Evolutionary conservation across 2,329 filamentous ascomycete species (phyloP).

Genomic region (Talaromyces sp.): DNA sequence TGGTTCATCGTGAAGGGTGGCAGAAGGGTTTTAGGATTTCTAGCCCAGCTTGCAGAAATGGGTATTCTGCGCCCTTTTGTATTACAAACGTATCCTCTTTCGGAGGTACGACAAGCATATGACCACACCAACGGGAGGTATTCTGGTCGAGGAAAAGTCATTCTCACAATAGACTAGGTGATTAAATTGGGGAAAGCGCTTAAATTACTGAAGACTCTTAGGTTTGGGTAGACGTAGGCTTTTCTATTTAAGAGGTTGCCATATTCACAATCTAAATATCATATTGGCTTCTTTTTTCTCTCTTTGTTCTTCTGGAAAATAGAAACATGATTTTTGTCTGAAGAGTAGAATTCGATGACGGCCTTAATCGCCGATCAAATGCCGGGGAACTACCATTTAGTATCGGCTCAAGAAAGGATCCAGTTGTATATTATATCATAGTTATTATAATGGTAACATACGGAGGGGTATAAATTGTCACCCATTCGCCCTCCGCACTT

Average conservation of each 20-base stretch:
- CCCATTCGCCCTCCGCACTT: not conserved
- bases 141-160: constrained; percentile 27
- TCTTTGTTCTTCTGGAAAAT: not conserved
- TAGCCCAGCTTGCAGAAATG: constrained; percentile 17
- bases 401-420: not conserved
- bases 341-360: not conserved
- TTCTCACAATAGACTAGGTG: constrained; percentile 22
- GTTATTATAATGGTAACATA: not conserved
- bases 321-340: constrained; percentile 1
- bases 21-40: constrained; percentile 20
- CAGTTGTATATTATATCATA: not conserved
- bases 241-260: not conserved
- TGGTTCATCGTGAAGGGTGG: constrained; percentile 29
- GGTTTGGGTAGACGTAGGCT: not conserved
- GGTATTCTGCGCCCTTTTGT: constrained; percentile 26
- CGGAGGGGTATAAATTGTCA: not conserved
- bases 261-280: not conserved
- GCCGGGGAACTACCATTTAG: not conserved
- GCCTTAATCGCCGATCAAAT: not conserved
- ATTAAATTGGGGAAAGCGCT: not conserved
- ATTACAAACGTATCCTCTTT: constrained; percentile 23
- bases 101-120: constrained; percentile 25
- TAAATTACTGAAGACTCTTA: not conserved
- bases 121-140: constrained; percentile 23
- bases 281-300: constrained; percentile 1